phyloP scores from a whole-genome alignment of 176 grass and related monocot genomes.

The Zea luxurians region DNA sequence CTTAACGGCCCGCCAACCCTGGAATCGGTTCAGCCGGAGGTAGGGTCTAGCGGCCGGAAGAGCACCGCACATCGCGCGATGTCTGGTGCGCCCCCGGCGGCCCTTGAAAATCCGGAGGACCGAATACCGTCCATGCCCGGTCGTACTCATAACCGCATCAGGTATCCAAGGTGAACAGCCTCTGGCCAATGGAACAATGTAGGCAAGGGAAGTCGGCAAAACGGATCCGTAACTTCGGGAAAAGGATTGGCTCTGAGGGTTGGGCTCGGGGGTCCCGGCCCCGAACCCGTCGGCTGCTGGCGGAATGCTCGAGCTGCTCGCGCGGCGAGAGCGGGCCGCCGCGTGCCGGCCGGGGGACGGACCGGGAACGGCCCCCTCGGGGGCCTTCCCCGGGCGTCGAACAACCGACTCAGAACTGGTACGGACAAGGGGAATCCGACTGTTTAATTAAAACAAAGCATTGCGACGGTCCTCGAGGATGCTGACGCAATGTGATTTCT shows the following conservation, averaged over 20 bases:
- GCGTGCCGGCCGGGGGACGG: background rate
- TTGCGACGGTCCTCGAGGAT: conserved; percentile 70
- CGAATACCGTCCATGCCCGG: conserved; percentile 48
- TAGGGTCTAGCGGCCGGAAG: too few relatives aligned
- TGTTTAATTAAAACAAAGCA: conserved; percentile 87
- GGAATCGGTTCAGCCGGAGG: too few relatives aligned
- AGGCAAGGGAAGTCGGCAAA: conserved; percentile 90
- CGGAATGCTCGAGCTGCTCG: background rate
- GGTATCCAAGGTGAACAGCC: conserved; percentile 74
- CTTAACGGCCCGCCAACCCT: too few relatives aligned
- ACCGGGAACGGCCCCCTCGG: background rate
- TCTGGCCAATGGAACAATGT: conserved; percentile 67
- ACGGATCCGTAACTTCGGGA: conserved; percentile 71
- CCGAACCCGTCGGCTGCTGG: background rate
- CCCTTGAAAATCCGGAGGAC: conserved; percentile 47
- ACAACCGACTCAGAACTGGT: conserved; percentile 65
- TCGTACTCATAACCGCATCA: conserved; percentile 83
- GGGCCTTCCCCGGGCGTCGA: conserved; percentile 45
- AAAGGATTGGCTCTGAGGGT: conserved; percentile 78
- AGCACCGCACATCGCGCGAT: too few relatives aligned
- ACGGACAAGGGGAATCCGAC: conserved; percentile 72
- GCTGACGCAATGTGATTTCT: conserved; percentile 82
- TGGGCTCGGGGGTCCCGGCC: conserved; percentile 41
- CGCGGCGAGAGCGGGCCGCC: background rate
- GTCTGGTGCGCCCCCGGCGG: conserved; percentile 56